phyloP scores from a whole-genome alignment of 2,329 filamentous ascomycete species.

The Akanthomyces muscarius region DNA sequence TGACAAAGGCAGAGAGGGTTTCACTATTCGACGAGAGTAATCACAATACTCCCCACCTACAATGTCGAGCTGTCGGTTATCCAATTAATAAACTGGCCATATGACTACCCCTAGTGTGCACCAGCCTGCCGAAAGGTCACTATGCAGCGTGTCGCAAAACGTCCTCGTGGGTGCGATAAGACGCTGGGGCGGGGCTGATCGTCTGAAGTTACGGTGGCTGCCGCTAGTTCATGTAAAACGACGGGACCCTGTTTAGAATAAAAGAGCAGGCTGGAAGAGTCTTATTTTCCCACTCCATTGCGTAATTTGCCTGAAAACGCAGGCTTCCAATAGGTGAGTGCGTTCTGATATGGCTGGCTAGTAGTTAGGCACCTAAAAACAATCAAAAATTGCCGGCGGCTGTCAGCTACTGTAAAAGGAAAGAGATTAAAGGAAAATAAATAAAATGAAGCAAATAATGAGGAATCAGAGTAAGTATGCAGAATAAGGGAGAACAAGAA shows the following conservation, averaged over 20 bases:
- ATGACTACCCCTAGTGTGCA: background rate
- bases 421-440: no score
- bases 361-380: no score
- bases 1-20: background rate
- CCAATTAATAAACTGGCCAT: conserved; percentile 4
- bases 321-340: background rate
- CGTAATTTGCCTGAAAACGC: background rate
- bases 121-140: background rate
- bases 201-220: conserved; percentile 4
- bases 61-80: background rate
- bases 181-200: conserved; percentile 2
- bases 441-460: no score
- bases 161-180: conserved; percentile 9
- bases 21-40: background rate
- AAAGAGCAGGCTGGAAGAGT: background rate
- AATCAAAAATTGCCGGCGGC: no score
- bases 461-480: no score
- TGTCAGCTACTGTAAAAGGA: no score
- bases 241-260: background rate
- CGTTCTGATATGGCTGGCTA: background rate
- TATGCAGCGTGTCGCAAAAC: background rate
- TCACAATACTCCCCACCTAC: background rate
- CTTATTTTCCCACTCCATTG: background rate
- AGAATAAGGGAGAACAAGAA: no score
- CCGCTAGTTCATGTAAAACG: conserved; percentile 8